Evolutionary conservation across 768 basidiomycete species (phyloP), one percentile per base, ranked within the genome.

Genomic region (Lepiota subincarnata): DNA sequence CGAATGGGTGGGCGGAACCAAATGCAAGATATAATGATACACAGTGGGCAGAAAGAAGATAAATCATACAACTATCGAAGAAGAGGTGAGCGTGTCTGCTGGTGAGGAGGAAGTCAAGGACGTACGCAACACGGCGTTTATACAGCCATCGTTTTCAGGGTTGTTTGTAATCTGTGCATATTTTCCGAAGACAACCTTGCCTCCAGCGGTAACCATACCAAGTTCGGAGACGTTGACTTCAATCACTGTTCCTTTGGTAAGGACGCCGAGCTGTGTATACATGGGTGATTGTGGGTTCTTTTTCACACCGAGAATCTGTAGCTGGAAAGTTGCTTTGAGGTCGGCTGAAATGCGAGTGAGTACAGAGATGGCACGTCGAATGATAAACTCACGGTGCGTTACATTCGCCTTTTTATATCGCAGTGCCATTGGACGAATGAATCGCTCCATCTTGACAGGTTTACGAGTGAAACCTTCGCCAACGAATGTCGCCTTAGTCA

Each of bases 251-350:
- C 97, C 97, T 70, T 98, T 98, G 3, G 97, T 98, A 73, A 99
- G 81, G 35, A 99, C 97, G 47, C 96, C 96, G 37, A 95, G 82
- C 64, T 93, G 91, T 0, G 93, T 94, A 65, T 94, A 95, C 89
- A 95, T 95, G 0, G 97, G 96, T 16, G 94, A 97, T 67, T 98
- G 97, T 20, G 97, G 97, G 65, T 99, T 99, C 77, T 98, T 98
- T 80, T 99, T 99, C 53, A 99, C 97, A 41, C 92, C 92, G 40
- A 99, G 75, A 59, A 99, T 98, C 60, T 96, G 94, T 4, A 99
- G 78, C 68, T 99, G 97, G 82, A 99, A 99, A 3, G 97, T 99
- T 6, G 96, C 97, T 71, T 96, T 98, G 43, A 98, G 74, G 66
- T 98, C 96, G 53, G 96, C 94, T 97, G 65, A 20, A 53, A 37